These are phyloP conservation scores for Aspergillus wentii DNA, from an alignment of 495 filamentous ascomycete species.

Conservation along the genomic window DNA sequence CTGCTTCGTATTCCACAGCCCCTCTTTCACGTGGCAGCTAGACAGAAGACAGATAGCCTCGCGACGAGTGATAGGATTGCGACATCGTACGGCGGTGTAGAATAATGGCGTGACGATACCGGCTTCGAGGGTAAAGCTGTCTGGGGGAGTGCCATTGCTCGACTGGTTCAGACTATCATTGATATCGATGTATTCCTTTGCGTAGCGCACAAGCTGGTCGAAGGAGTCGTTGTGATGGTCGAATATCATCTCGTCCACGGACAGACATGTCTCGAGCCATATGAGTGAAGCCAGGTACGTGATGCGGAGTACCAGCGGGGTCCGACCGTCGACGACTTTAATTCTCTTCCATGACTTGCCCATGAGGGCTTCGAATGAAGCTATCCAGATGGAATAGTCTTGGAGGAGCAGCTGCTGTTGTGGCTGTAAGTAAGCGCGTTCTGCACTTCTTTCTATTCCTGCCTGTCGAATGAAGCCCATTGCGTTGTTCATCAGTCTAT, in stretches of 20 bases:
- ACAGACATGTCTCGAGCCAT: slow-evolving; percentile 3
- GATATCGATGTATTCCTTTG: slow-evolving; percentile 1
- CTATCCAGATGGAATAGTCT: slow-evolving; percentile 1
- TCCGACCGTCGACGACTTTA: slow-evolving; percentile 7
- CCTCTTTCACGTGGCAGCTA: slow-evolving; percentile 4
- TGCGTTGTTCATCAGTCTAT: slow-evolving; percentile 9
- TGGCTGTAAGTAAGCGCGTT: not conserved
- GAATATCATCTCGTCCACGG: not conserved
- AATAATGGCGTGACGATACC: slow-evolving; percentile 10
- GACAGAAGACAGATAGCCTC: slow-evolving; percentile 6
- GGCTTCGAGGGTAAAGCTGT: slow-evolving; percentile 13
- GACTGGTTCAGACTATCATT: not conserved
- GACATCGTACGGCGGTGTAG: slow-evolving; percentile 4
- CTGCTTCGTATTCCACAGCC: slow-evolving; percentile 7
- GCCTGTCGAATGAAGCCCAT: slow-evolving; percentile 7
- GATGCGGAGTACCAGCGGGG: not conserved
- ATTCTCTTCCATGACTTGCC: too few relatives aligned
- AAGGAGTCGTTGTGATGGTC: slow-evolving; percentile 5
- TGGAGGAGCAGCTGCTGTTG: not conserved
- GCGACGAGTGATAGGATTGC: slow-evolving; percentile 6
- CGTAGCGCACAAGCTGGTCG: slow-evolving; percentile 1
- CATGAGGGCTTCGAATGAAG: slow-evolving; percentile 3
- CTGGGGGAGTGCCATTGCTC: too few relatives aligned
- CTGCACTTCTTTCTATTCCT: slow-evolving; percentile 3
- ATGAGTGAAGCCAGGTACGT: too few relatives aligned